A percentile compares a stretch with the other conserved stretches of the same genome.
These are phyloP conservation scores for Pestalotiopsis sp. DNA, from an alignment of 2,329 filamentous ascomycete species.

Conservation along the genomic window DNA sequence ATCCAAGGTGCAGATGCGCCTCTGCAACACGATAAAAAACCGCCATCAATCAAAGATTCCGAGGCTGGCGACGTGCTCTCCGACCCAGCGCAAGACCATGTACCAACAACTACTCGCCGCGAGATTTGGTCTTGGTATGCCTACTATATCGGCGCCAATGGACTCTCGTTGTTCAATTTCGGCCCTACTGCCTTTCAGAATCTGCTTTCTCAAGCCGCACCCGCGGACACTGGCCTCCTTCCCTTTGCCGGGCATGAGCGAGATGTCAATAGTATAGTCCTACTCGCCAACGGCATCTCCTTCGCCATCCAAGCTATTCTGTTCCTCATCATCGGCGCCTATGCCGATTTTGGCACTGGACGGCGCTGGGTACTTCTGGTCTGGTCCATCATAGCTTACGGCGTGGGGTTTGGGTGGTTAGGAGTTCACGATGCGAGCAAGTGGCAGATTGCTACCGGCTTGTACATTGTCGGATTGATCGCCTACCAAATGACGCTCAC, in stretches of 20 bases:
- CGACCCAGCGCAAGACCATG: neutral
- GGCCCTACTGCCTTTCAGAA: constrained; percentile 68
- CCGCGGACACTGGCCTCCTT: constrained; percentile 52
- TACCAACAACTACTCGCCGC: neutral
- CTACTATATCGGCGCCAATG: constrained; percentile 71
- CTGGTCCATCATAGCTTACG: constrained; percentile 63
- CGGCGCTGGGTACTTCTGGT: constrained; percentile 64
- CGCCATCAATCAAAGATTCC: neutral
- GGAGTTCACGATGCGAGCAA: constrained; percentile 62
- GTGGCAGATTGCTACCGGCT: constrained; percentile 62
- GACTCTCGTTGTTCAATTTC: constrained; percentile 65
- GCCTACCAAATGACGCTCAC: constrained; percentile 69
- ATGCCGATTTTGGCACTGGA: constrained; percentile 68
- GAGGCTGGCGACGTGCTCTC: neutral
- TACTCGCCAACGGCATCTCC: constrained; percentile 67
- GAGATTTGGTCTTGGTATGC: constrained; percentile 4
- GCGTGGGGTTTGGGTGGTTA: constrained; percentile 68
- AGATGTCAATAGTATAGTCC: constrained; percentile 67
- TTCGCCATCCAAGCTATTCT: constrained; percentile 68
- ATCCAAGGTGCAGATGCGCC: neutral
- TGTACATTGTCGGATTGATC: constrained; percentile 70
- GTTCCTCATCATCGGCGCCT: constrained; percentile 54
- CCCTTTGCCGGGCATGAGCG: constrained; percentile 58
- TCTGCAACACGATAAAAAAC: neutral
- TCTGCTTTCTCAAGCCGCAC: constrained; percentile 62